Percentiles rank a stretch among this genome's conserved stretches.
Conservation (phyloP, 345 rosid species). For the Brassica carinata region DNA sequence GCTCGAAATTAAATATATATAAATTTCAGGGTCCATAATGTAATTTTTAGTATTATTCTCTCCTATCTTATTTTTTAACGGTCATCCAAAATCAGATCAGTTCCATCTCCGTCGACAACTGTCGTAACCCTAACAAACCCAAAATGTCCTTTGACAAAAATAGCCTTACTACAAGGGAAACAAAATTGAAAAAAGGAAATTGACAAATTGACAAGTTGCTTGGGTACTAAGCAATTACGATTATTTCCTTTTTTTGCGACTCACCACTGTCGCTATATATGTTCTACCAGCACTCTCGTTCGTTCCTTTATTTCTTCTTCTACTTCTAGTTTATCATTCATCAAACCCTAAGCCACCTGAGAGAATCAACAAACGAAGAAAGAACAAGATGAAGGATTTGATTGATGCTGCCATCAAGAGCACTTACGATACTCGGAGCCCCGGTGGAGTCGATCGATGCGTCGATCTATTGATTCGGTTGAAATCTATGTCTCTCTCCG, state of each 20-base stretch:
- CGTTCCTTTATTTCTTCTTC: not conserved
- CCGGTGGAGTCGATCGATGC: constrained; percentile 21
- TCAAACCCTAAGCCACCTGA: not conserved
- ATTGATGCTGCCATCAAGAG: not conserved
- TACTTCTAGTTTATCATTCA: not conserved
- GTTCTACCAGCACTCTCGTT: not conserved
- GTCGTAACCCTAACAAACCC: too few species aligned
- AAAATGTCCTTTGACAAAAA: too few species aligned
- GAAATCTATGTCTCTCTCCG: constrained; percentile 10
- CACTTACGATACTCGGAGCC: not conserved
- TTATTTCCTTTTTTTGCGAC: not conserved
- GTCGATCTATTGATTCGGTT: not conserved
- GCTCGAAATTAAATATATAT: not conserved
- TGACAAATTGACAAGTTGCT: too few species aligned
- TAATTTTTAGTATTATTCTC: not conserved
- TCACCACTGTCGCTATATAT: not conserved
- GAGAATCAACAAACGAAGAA: not conserved
- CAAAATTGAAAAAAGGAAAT: too few species aligned
- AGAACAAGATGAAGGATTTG: not conserved
- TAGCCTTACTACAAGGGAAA: too few species aligned
- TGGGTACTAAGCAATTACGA: not conserved
- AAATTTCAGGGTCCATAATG: not conserved
- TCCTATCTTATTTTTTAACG: not conserved
- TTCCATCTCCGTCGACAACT: too few species aligned
- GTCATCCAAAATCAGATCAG: not conserved